A percentile compares a stretch with the other conserved stretches of the same genome.
Evolutionary conservation across 1,284 basidiomycete genomes (phyloP).

Genomic region (Austroboletus niveus): DNA sequence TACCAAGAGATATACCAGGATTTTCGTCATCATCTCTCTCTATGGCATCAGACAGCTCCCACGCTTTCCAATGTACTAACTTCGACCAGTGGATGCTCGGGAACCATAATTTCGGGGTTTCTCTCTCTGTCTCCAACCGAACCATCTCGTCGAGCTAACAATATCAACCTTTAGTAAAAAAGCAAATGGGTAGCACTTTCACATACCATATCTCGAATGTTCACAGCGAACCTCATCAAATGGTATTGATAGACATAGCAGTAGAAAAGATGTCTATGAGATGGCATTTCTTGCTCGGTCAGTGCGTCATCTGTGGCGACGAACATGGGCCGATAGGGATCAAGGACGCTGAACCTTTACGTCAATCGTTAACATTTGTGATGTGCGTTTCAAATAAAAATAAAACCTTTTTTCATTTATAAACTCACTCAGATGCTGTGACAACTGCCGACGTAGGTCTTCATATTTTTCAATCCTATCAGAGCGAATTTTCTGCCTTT

Average conservation of each 20-base stretch:
- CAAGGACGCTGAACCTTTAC: constrained; percentile 58
- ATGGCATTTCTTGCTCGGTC: constrained; percentile 40
- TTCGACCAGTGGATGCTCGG: constrained; percentile 49
- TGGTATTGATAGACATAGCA: constrained; percentile 77
- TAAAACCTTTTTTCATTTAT: constrained; percentile 50
- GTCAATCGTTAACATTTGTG: constrained; percentile 2
- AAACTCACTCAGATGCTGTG: constrained; percentile 46
- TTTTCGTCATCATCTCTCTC: constrained; percentile 56
- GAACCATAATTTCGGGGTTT: constrained; percentile 61
- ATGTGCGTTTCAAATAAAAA: not conserved
- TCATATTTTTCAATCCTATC: constrained; percentile 40
- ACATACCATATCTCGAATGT: constrained; percentile 47
- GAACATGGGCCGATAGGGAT: constrained; percentile 67
- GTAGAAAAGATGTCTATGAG: constrained; percentile 65
- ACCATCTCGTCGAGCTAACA: constrained; percentile 54
- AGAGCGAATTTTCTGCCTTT: constrained; percentile 34
- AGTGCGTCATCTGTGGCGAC: constrained; percentile 42
- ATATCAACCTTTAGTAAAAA: constrained; percentile 8
- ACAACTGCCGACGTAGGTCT: constrained; percentile 40
- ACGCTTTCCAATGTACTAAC: constrained; percentile 42
- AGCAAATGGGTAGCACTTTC: constrained; percentile 29
- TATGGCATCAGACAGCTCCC: constrained; percentile 45
- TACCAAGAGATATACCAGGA: constrained; percentile 36
- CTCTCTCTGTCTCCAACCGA: constrained; percentile 54
- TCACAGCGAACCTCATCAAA: constrained; percentile 52